phyloP scores from a whole-genome alignment of 495 filamentous ascomycete species.

The Neurospora terricola region DNA sequence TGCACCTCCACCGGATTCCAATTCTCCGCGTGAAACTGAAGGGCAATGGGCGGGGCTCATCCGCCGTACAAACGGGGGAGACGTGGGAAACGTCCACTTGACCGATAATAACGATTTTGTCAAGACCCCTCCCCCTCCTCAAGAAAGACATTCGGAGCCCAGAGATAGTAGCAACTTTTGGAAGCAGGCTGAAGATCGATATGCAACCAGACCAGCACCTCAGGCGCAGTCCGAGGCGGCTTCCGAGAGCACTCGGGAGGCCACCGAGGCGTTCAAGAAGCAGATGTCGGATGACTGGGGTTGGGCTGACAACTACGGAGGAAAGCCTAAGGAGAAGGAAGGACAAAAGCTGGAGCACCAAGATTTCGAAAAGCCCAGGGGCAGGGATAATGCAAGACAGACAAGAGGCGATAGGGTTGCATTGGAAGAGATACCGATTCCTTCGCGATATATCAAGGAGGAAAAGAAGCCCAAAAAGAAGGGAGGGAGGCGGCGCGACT shows the following conservation, averaged over 20 bases:
- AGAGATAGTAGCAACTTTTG: not conserved
- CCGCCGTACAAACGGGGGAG: not conserved
- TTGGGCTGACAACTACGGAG: constrained; percentile 5
- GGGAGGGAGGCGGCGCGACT: constrained; percentile 3
- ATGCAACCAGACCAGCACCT: not conserved
- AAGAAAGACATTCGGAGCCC: not conserved
- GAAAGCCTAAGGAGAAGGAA: not conserved
- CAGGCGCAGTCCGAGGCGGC: not conserved
- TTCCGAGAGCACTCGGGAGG: not conserved
- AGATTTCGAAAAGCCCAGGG: not conserved
- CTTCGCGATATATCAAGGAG: not conserved
- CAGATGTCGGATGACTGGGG: constrained; percentile 4
- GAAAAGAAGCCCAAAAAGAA: constrained; percentile 12
- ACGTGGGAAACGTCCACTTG: not conserved
- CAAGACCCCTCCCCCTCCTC: not conserved
- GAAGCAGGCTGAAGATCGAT: not conserved
- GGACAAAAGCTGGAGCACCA: constrained; percentile 2
- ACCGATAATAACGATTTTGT: not conserved
- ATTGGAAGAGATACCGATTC: not conserved
- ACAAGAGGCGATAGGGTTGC: not conserved
- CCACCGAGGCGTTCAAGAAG: not conserved
- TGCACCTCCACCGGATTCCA: not conserved
- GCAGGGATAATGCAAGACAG: not conserved
- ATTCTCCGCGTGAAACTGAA: not conserved
- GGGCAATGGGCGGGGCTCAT: not conserved